Base-by-base conservation (phyloP, 768 basidiomycete genomes). In the Lactarius psammicola region DNA sequence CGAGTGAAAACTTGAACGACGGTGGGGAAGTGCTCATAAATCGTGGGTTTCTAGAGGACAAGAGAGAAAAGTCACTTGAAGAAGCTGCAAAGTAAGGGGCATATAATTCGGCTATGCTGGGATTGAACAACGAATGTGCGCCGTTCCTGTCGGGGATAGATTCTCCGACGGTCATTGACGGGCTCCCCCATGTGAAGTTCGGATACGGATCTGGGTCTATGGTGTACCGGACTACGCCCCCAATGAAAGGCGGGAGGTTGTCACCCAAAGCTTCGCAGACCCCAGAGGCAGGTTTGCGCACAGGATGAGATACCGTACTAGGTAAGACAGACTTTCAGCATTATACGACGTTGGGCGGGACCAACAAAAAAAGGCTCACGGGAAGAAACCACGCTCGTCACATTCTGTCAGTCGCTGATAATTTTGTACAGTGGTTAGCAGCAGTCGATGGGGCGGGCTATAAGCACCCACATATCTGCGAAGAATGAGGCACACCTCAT, bases 401-500 rank as follows among this genome's bases (percentile, higher is more conserved):
- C 40, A n/a, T 28, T 55, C 40, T 59, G 38, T 61, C 65, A 66
- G 15, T 66, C 38, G 18, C 65, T 66, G 38, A 38, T 10, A 1
- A 18, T 42, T 51, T 18, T 10, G 18, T 4, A 1, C 23, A 2
- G n/a, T n/a, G n/a, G 8, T 11, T 26, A 66, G 51, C 33, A 42
- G 28, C 4, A 5, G 0, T 11, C 13, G 33, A 11, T 3, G 20
- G 10, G 2, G 6, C 1, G 4, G 53, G 31, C 7, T n/a, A 26
- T 7, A 15, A 9, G 10, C n/a, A 18, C 61, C 55, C 61, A 66
- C 65, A 62, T 36, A 9, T 66, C 56, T 26, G 65, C 56, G 34
- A 66, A 66, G 40, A 66, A 66, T 36, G 61, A 17, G 23, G 56
- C 56, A 6, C 61, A 9, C 31, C 46, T 61, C n/a, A 66, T 26